These are phyloP conservation scores for Camellia oleifera DNA, from an alignment of 179 eudicot genomes.

Conservation along the genomic window DNA sequence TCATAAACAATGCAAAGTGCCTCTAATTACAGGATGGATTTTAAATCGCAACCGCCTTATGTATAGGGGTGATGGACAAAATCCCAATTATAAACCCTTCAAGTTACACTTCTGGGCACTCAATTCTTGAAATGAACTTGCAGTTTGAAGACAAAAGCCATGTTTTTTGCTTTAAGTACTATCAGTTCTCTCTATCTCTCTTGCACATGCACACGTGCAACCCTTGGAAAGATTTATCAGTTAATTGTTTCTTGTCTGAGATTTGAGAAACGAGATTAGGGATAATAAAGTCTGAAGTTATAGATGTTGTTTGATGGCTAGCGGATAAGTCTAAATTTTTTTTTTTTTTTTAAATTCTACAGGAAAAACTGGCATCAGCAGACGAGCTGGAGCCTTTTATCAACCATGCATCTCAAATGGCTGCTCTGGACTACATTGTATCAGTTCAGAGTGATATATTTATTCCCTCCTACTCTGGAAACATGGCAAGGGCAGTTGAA, in stretches of 20 bases:
- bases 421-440: conserved; percentile 95
- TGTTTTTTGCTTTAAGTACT: background rate
- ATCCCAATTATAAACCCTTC: background rate
- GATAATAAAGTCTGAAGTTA: background rate
- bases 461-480: conserved; percentile 88
- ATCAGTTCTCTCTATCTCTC: background rate
- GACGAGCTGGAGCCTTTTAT: conserved; percentile 81
- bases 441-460: conserved; percentile 92
- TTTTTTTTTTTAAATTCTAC: conserved; percentile 18
- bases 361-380: conserved; percentile 79
- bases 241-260: background rate
- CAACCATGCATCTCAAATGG: conserved; percentile 93
- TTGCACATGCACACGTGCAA: background rate
- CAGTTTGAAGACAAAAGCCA: background rate
- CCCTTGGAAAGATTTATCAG: background rate
- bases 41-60: background rate
- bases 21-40: background rate
- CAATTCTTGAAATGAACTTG: background rate
- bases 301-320: background rate
- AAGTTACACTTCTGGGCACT: background rate
- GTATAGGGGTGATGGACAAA: background rate
- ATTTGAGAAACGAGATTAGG: background rate
- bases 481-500: conserved; percentile 98
- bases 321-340: background rate
- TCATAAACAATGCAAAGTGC: background rate